Conservation (phyloP, 1,139 yeast genomes). For the Yarrowia galli region DNA sequence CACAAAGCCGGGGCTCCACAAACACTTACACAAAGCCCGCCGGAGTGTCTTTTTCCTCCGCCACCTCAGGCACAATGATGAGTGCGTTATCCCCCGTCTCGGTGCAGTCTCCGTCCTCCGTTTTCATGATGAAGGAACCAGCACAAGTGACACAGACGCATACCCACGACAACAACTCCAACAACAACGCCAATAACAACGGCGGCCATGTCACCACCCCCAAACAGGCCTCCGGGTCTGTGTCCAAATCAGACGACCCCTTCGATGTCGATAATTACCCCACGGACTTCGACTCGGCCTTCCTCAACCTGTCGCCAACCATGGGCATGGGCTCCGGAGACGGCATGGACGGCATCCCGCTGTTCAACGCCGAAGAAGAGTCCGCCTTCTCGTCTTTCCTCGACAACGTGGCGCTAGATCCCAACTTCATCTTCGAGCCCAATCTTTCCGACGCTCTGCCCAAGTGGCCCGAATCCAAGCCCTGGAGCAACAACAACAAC, state of each 20-base stretch:
- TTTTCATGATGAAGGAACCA: constrained; percentile 30
- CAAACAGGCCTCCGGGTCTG: too few relatives aligned
- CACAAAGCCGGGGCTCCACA: background rate
- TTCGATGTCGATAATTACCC: constrained; percentile 37
- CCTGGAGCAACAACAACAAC: constrained; percentile 42
- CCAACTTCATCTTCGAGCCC: constrained; percentile 51
- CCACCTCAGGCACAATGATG: constrained; percentile 31
- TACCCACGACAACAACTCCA: too few relatives aligned
- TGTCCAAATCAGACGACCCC: constrained; percentile 28
- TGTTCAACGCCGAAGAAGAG: constrained; percentile 38
- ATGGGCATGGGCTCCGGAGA: constrained; percentile 28
- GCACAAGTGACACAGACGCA: background rate
- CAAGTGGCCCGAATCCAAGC: constrained; percentile 45
- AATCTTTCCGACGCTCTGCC: constrained; percentile 46
- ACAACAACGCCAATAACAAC: background rate
- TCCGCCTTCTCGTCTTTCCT: constrained; percentile 45
- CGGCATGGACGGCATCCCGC: constrained; percentile 32
- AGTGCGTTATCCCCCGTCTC: constrained; percentile 37
- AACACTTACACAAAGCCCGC: constrained; percentile 5
- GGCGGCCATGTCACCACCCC: background rate
- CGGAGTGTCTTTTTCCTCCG: background rate
- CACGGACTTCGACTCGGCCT: constrained; percentile 36
- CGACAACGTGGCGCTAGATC: constrained; percentile 52
- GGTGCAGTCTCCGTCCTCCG: constrained; percentile 36
- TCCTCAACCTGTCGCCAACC: constrained; percentile 35